Conservation (phyloP, 176 grass and related monocot genomes). For the Microstegium vimineum region DNA sequence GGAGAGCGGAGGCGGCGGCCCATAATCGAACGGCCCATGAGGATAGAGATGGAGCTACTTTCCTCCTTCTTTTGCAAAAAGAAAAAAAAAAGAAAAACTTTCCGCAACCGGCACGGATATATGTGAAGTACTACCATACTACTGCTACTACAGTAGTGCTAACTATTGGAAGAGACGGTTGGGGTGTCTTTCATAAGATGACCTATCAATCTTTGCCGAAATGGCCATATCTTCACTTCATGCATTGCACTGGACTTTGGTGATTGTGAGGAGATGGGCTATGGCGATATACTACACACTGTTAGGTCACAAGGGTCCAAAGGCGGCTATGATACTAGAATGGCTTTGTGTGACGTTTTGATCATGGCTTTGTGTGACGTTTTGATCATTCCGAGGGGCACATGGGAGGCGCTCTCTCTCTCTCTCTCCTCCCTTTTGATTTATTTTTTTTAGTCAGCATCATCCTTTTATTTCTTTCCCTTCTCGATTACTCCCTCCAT, state of each 20-base stretch:
- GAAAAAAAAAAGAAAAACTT: no score
- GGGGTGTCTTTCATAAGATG: constrained; percentile 16
- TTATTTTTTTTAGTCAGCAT: neutral
- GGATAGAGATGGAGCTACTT: no score
- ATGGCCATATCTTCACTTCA: neutral
- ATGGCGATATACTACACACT: neutral
- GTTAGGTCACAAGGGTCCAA: constrained; percentile 22
- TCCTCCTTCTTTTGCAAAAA: no score
- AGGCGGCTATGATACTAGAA: constrained; percentile 16
- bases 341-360: constrained; percentile 19
- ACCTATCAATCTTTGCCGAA: constrained; percentile 2
- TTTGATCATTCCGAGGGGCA: constrained; percentile 7
- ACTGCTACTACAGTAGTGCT: no score
- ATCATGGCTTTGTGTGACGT: no score
- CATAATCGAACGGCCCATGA: no score
- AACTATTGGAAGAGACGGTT: constrained; percentile 12
- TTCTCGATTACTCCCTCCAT: neutral
- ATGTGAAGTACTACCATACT: no score
- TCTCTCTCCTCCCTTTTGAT: neutral
- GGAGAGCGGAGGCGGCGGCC: no score
- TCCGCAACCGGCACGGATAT: no score
- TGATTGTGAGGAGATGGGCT: neutral
- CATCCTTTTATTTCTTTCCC: neutral
- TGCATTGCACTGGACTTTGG: neutral
- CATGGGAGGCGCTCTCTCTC: neutral